Evolutionary conservation across 2,329 filamentous ascomycete species (phyloP), one percentile per base, ranked within the genome.

Genomic region (Stachybotrys chlorohalonatus): DNA sequence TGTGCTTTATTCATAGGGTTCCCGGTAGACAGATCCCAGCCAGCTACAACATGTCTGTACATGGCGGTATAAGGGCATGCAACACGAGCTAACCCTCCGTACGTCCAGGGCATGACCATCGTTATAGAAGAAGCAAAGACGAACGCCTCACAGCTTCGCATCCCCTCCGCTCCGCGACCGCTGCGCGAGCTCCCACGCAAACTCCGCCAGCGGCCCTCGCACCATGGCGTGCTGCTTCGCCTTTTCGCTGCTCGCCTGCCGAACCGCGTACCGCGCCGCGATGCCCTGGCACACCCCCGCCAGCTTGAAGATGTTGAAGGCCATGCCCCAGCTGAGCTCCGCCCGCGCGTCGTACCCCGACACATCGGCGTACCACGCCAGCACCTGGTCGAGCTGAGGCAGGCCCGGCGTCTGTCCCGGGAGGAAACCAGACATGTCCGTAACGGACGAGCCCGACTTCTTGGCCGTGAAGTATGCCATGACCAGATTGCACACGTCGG

Each of bases 191-290:
- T 79, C 76, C 90, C 91, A 96, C 6, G 90, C 89, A 63, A 87
- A 78, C 70, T 90, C 79, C 0, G 87, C 91, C 75, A 93, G 82
- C 24, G 88, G 85, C 49, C 75, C 78, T 72, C 89, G 85, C 68
- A 83, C 81, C 54, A 74, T 75, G 0, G 80, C 90, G 70, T 95
- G 89, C 47, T 84, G 79, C 62, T 78, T 81, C 7, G 94, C 94
- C 68, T 87, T 82, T 55, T 83, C 87, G 69, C 90, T 96, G 72
- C 91, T 96, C 45, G 94, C 94, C 78, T 97, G 93, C 51, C 93
- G 77, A 51, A 81, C 74, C 31, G 94, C 94, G 69, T 88, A 88
- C 59, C 94, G 77, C 52, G 94, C 94, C 51, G 92, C 92, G 68
- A 99, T 97, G 3, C 94, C 94, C 75, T 99, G 94, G 62, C 77